Conservation (phyloP, 805 yeast species). For the Candida odintsovae region DNA sequence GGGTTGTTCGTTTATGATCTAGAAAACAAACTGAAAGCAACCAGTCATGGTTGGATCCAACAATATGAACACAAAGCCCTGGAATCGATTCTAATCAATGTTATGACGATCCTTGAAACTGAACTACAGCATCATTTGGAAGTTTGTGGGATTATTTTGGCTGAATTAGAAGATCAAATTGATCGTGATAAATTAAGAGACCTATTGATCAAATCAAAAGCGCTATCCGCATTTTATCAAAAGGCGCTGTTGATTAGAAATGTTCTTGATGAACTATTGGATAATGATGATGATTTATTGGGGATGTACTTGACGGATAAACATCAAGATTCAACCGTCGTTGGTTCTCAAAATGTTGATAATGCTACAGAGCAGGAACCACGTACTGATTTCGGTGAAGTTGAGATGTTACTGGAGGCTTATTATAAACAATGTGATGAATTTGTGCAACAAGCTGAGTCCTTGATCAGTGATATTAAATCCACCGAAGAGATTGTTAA, state of each 20-base stretch:
- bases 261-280: constrained; percentile 77
- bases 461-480: constrained; percentile 73
- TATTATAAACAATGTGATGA: constrained; percentile 92
- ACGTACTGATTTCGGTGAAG: constrained; percentile 51
- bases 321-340: constrained; percentile 9
- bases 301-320: constrained; percentile 67
- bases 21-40: constrained; percentile 58
- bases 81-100: constrained; percentile 77
- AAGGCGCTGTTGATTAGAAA: constrained; percentile 69
- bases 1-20: constrained; percentile 82
- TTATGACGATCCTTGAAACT: constrained; percentile 71
- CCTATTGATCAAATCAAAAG: constrained; percentile 66
- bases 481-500: constrained; percentile 92
- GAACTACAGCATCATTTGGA: constrained; percentile 58
- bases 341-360: not conserved
- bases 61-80: constrained; percentile 77
- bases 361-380: not conserved
- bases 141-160: constrained; percentile 56
- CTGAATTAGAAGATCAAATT: constrained; percentile 72
- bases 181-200: constrained; percentile 72
- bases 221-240: constrained; percentile 67
- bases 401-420: constrained; percentile 83
- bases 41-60: constrained; percentile 33
- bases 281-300: constrained; percentile 78
- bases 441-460: constrained; percentile 85